Base-by-base conservation (phyloP, 306 rosid species). In the Cercis canadensis region DNA sequence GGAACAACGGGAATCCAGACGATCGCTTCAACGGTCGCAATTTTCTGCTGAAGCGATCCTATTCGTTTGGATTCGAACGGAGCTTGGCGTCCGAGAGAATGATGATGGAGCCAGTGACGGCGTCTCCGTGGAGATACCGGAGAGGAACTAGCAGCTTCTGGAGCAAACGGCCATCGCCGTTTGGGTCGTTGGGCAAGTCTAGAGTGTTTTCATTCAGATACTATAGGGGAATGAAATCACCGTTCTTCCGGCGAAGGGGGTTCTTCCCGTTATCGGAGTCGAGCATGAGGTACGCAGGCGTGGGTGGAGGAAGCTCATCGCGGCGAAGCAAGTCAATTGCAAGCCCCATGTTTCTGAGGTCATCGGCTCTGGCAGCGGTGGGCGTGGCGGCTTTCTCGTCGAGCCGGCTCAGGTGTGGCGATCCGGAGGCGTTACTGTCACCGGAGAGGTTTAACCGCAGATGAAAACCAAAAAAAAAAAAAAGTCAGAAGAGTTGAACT, bases 371-470 rank as follows among this genome's bases (percentile, higher is more conserved):
- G 12, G 49, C 76, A 1, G 53, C 71, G 45, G 55, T 5, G n/a
- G 82, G 87, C 4, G 68, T 68, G 9, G 79, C 88, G 9, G 87
- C 83, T 16, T 90, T 83, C 79, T 93, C 96, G 33, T 93, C 98
- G 5, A 93, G 98, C 76, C 75, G 98, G 47, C 68, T 90, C 12
- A 69, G 97, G 41, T 93, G 97, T 78, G 98, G 98, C 16, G 98
- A 93, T 46, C 98, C 98, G 8, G 98, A 93, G 84, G 98, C 97
- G n/a, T 50, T 93, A 33, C 65, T 93, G 0, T 93, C 97, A 49
- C 98, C 98, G 87, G 98, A 93, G 78, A 88, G 98, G 69, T 90
- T 85, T 37, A 93, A 80, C 78, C 17, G 96, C 21, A 80, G 97
- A 65, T 82, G 74, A 73, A 0, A 45, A 12, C 4, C 6, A 12